Conservation (phyloP, 495 filamentous ascomycete species). For the Penicillium bovifimosum region DNA sequence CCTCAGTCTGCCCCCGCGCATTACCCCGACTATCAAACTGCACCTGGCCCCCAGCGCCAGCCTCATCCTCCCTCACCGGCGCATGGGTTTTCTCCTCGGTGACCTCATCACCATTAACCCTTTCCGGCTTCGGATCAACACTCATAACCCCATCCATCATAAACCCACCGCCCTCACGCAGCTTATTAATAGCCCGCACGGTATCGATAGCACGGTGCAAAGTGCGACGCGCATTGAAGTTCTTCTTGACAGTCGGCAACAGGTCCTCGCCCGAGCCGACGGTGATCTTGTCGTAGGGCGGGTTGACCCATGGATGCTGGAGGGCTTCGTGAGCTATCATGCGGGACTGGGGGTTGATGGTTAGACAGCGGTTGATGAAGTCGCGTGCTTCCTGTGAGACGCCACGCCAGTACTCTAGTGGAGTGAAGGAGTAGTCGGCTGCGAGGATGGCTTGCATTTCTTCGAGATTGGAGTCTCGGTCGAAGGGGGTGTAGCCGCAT, state of each 20-base stretch:
- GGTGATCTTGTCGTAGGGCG: constrained; percentile 33
- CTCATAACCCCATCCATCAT: constrained; percentile 79
- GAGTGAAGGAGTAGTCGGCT: constrained; percentile 95
- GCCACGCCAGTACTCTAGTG: constrained; percentile 91
- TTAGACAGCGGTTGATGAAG: constrained; percentile 85
- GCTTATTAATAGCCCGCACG: constrained; percentile 94
- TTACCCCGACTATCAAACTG: constrained; percentile 54
- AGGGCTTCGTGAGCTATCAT: constrained; percentile 96
- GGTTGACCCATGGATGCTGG: constrained; percentile 79
- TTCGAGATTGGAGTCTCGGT: constrained; percentile 93
- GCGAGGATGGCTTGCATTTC: constrained; percentile 98
- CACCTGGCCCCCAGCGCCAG: constrained; percentile 21
- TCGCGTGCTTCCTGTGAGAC: constrained; percentile 81
- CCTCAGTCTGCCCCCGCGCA: constrained; percentile 58
- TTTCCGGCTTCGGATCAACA: constrained; percentile 54
- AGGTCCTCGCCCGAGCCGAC: constrained; percentile 61
- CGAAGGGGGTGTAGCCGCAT: constrained; percentile 97
- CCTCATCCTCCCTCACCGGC: constrained; percentile 11
- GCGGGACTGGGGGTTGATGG: constrained; percentile 75
- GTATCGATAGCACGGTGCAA: constrained; percentile 97
- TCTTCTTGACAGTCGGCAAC: constrained; percentile 92
- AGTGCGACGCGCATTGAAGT: constrained; percentile 93
- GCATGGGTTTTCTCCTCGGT: constrained; percentile 30
- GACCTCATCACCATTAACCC: constrained; percentile 41
- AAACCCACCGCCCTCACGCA: constrained; percentile 73